Evolutionary conservation across 1,139 yeast genomes (phyloP).

Genomic region (Groenewaldozyma sp.): DNA sequence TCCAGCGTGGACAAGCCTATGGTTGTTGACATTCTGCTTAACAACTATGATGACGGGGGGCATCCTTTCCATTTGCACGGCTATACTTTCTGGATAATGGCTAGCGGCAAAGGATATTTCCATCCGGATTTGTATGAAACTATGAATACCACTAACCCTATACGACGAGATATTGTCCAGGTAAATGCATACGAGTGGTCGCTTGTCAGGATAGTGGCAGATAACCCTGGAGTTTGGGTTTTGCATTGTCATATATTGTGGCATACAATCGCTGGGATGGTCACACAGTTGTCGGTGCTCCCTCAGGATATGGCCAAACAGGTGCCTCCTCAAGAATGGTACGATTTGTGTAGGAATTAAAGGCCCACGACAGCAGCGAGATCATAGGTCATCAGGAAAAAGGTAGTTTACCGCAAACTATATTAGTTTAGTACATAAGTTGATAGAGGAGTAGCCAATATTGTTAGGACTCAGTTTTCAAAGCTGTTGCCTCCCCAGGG

Average conservation of each 20-base stretch:
- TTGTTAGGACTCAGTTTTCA: too few relatives aligned
- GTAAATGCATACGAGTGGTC: constrained; percentile 54
- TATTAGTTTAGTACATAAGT: neutral
- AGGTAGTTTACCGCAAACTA: constrained; percentile 1
- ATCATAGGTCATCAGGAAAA: too few relatives aligned
- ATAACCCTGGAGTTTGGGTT: constrained; percentile 72
- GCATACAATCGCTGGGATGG: constrained; percentile 48
- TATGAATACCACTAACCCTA: constrained; percentile 36
- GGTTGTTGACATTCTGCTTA: constrained; percentile 59
- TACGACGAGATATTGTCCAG: constrained; percentile 56
- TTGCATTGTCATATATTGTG: constrained; percentile 79
- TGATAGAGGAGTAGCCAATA: neutral
- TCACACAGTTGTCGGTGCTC: constrained; percentile 17
- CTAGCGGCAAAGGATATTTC: constrained; percentile 34
- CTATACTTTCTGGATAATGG: constrained; percentile 66
- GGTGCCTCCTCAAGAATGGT: constrained; percentile 21
- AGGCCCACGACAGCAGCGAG: too few relatives aligned
- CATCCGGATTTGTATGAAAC: constrained; percentile 39
- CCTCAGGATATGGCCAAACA: constrained; percentile 15
- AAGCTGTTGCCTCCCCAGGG: constrained; percentile 33
- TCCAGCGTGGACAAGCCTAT: constrained; percentile 38
- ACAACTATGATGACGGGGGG: constrained; percentile 70
- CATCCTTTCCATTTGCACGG: constrained; percentile 96
- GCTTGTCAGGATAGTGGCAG: constrained; percentile 47
- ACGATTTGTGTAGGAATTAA: constrained; percentile 13